Percentiles rank a stretch among this genome's conserved stretches.
phyloP scores from a whole-genome alignment of 1,284 basidiomycete genomes.

The Naganishia albida region DNA sequence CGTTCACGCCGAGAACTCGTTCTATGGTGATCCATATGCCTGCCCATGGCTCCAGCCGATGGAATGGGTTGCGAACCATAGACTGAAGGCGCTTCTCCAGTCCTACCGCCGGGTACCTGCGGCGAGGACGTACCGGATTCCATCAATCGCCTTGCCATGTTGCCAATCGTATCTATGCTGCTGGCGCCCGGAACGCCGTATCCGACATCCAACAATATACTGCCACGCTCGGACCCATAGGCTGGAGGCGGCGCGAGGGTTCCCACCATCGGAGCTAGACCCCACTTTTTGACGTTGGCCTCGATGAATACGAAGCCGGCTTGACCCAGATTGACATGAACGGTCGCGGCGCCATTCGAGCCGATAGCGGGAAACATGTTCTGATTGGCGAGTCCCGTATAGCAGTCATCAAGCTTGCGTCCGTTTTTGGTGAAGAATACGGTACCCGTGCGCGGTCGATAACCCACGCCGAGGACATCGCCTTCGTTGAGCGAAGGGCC shows the following conservation, averaged over 20 bases:
- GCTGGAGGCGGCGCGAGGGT: constrained; percentile 93
- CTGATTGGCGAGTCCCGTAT: constrained; percentile 78
- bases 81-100: constrained; percentile 2
- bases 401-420: constrained; percentile 90
- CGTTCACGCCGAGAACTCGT: constrained; percentile 25
- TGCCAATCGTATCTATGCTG: constrained; percentile 24
- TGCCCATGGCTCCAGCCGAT: background rate
- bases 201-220: constrained; percentile 86
- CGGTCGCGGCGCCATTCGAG: constrained; percentile 87
- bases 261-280: constrained; percentile 88
- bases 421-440: constrained; percentile 97
- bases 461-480: constrained; percentile 89
- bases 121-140: constrained; percentile 1
- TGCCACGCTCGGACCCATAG: constrained; percentile 90
- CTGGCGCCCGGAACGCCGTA: constrained; percentile 49
- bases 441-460: constrained; percentile 88
- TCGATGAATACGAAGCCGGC: constrained; percentile 97
- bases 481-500: constrained; percentile 87
- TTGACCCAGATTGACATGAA: constrained; percentile 94
- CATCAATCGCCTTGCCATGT: constrained; percentile 27
- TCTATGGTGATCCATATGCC: constrained; percentile 8
- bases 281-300: constrained; percentile 98
- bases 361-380: constrained; percentile 95
- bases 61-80: constrained; percentile 26
- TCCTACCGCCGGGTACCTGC: constrained; percentile 1